These are phyloP conservation scores for Colletotrichum sp. DNA, from an alignment of 2,329 filamentous ascomycete genomes.

Conservation along the genomic window DNA sequence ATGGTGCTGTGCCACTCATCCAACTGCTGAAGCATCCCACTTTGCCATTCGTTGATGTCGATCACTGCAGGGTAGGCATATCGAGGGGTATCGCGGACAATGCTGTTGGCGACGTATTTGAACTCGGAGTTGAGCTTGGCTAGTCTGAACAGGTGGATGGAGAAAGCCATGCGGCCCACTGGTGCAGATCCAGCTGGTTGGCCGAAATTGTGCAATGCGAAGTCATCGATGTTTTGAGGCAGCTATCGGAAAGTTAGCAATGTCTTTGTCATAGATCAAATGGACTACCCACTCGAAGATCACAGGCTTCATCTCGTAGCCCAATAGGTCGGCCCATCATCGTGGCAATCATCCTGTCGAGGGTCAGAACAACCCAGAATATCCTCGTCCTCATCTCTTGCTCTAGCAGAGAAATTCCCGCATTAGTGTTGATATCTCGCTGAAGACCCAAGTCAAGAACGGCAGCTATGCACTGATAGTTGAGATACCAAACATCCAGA, in stretches of 20 bases:
- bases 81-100: conserved; percentile 48
- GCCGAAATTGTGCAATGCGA: conserved; percentile 7
- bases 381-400: conserved; percentile 60
- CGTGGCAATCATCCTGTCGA: conserved; percentile 57
- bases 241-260: conserved; percentile 29
- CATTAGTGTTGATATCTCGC: conserved; percentile 46
- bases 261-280: neutral
- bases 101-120: conserved; percentile 61
- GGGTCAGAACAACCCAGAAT: conserved; percentile 58
- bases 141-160: conserved; percentile 54
- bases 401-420: conserved; percentile 49
- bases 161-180: conserved; percentile 31
- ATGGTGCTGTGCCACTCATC: conserved; percentile 37
- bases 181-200: neutral
- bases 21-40: conserved; percentile 42
- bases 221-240: conserved; percentile 30
- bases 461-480: conserved; percentile 59
- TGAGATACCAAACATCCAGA: conserved; percentile 59
- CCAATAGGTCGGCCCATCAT: conserved; percentile 63
- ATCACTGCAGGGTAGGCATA: conserved; percentile 54
- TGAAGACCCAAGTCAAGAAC: conserved; percentile 58
- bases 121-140: conserved; percentile 59
- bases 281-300: conserved; percentile 47
- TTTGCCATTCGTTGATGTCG: conserved; percentile 52
- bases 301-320: conserved; percentile 59